phyloP scores from a whole-genome alignment of 192 early-diverging fungal species.

The Lobulomyces angularis region DNA sequence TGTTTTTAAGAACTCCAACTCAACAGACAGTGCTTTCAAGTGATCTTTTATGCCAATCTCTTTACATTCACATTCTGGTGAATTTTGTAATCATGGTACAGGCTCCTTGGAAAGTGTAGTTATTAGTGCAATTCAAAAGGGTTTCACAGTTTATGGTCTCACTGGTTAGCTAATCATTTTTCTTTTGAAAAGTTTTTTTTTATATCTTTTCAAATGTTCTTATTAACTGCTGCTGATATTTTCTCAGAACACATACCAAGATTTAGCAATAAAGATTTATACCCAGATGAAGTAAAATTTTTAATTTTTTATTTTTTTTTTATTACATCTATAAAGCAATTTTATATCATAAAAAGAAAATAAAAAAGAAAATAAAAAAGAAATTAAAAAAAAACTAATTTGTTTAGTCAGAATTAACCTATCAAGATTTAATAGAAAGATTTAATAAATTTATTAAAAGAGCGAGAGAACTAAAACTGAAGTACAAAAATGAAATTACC shows the following conservation, averaged over 20 bases:
- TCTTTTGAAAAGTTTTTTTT: too few relatives aligned
- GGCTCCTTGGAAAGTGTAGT: conserved; percentile 77
- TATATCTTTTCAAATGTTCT: too few relatives aligned
- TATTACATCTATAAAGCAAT: not conserved
- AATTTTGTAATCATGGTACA: conserved; percentile 87
- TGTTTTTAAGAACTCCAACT: too few relatives aligned
- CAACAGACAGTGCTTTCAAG: too few relatives aligned
- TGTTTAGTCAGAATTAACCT: conserved; percentile 48
- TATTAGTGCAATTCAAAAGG: conserved; percentile 52
- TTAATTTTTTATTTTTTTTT: conserved; percentile 11
- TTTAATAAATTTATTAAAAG: conserved; percentile 62
- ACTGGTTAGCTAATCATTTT: too few relatives aligned
- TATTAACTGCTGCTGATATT: too few relatives aligned
- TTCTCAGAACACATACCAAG: conserved; percentile 90
- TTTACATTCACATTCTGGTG: conserved; percentile 86
- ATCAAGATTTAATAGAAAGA: conserved; percentile 40
- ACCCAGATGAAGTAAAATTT: conserved; percentile 69
- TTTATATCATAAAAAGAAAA: too few relatives aligned
- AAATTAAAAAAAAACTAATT: too few relatives aligned
- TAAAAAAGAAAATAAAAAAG: too few relatives aligned
- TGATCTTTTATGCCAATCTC: conserved; percentile 85
- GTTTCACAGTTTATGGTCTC: conserved; percentile 70
- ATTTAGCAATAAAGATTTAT: conserved; percentile 60
- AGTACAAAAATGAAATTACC: conserved; percentile 51
- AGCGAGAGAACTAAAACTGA: conserved; percentile 54